Evolutionary conservation across 768 basidiomycete species (phyloP).

Genomic region (Phylloporus scabripes): DNA sequence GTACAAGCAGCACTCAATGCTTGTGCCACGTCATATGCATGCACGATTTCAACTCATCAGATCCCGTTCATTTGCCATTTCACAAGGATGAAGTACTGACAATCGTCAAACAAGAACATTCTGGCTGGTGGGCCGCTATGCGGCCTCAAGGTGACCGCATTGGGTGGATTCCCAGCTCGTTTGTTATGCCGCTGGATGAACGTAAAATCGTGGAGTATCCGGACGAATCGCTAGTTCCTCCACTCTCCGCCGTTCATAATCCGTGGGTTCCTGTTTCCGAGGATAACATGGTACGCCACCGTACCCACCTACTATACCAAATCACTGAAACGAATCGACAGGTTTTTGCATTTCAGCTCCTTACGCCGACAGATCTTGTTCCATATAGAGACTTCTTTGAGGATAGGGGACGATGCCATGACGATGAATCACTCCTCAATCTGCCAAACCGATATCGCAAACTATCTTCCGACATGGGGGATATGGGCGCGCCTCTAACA

Average conservation of each 20-base stretch:
- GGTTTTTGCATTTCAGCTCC: constrained; percentile 14
- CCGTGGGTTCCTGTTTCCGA: constrained; percentile 18
- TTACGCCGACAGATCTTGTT: constrained; percentile 18
- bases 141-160: constrained; percentile 44
- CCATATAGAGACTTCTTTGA: constrained; percentile 6
- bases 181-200: constrained; percentile 47
- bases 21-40: constrained; percentile 49
- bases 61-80: constrained; percentile 58
- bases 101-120: constrained; percentile 60
- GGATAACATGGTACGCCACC: constrained; percentile 12
- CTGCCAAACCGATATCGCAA: constrained; percentile 4
- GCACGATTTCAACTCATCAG: constrained; percentile 61
- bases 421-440: constrained; percentile 6
- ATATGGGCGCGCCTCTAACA: constrained; percentile 21
- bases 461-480: constrained; percentile 1
- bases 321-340: constrained; percentile 10
- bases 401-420: neutral
- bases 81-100: constrained; percentile 61
- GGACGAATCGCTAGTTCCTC: constrained; percentile 37
- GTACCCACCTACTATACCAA: neutral
- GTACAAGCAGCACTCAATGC: constrained; percentile 29
- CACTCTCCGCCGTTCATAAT: constrained; percentile 14
- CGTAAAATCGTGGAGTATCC: constrained; percentile 37
- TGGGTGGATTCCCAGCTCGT: constrained; percentile 76
- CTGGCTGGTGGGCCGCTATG: constrained; percentile 83